phyloP scores from a whole-genome alignment of 2,329 filamentous ascomycete species.

The Alternaria gaisen region DNA sequence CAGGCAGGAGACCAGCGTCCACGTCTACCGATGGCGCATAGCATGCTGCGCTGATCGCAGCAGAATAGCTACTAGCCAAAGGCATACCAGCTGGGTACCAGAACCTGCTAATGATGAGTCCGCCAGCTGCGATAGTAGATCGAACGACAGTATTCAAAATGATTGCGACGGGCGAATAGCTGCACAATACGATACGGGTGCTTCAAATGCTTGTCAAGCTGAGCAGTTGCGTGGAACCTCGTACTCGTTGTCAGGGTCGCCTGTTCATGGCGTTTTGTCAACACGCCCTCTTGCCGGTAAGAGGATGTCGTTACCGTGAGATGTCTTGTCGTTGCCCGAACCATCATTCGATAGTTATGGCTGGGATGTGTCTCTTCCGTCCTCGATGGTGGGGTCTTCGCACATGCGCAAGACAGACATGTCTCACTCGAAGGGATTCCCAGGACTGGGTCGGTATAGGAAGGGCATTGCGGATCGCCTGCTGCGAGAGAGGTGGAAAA shows the following conservation, averaged over 20 bases:
- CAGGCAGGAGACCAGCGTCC: conserved; percentile 15
- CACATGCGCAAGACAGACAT: background rate
- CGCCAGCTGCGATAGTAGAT: conserved; percentile 17
- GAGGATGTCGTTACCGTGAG: background rate
- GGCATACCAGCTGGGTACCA: conserved; percentile 37
- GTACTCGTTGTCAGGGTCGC: no score
- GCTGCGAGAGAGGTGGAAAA: background rate
- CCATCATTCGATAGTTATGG: background rate
- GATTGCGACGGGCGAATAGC: background rate
- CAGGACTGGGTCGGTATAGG: background rate
- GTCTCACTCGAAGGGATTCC: background rate
- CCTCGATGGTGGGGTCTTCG: background rate
- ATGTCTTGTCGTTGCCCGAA: background rate
- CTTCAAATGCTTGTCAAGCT: no score
- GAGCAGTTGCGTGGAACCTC: no score
- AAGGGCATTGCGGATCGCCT: background rate
- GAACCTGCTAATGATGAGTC: conserved; percentile 19
- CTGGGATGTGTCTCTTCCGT: background rate
- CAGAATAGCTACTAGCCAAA: conserved; percentile 38
- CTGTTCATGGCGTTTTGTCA: no score
- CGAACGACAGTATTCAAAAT: conserved; percentile 21
- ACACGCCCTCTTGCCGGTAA: background rate
- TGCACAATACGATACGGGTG: no score
- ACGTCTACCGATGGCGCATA: conserved; percentile 29
- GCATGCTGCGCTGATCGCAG: conserved; percentile 48